Conservation (phyloP, 2,329 filamentous ascomycete species). For the Emericellopsis atlantica region DNA sequence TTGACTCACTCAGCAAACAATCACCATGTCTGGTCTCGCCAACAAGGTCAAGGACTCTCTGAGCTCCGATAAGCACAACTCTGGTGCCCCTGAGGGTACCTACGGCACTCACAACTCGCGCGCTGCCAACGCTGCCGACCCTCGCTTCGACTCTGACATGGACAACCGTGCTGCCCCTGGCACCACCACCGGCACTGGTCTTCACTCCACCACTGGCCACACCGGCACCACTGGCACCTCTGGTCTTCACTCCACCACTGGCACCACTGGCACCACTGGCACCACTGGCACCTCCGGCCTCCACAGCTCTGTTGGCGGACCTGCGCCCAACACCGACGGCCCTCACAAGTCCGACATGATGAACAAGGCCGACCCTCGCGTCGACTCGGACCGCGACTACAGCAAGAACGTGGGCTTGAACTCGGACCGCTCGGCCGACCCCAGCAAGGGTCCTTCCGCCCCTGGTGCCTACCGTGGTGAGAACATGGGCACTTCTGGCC, state of each 20-base stretch:
- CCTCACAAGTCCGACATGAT: slow-evolving; percentile 31
- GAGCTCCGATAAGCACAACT: slow-evolving; percentile 20
- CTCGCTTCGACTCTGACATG: slow-evolving; percentile 36
- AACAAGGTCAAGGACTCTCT: slow-evolving; percentile 49
- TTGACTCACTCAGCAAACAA: slow-evolving; percentile 1
- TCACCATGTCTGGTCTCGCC: slow-evolving; percentile 42
- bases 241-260: slow-evolving; percentile 14
- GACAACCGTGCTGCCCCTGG: slow-evolving; percentile 23
- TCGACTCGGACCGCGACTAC: slow-evolving; percentile 38
- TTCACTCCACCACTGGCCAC: slow-evolving; percentile 9
- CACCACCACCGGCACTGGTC: slow-evolving; percentile 5
- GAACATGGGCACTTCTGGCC: slow-evolving; percentile 3
- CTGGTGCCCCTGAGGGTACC: slow-evolving; percentile 14
- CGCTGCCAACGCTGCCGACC: slow-evolving; percentile 33
- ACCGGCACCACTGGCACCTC: slow-evolving; percentile 21
- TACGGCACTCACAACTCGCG: slow-evolving; percentile 29
- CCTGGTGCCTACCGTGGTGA: not conserved
- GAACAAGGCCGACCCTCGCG: slow-evolving; percentile 41
- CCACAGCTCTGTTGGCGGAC: not conserved
- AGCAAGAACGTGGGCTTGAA: slow-evolving; percentile 19
- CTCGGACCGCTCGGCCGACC: slow-evolving; percentile 7
- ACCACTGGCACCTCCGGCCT: not conserved
- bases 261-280: slow-evolving; percentile 9
- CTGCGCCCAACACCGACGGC: slow-evolving; percentile 16
- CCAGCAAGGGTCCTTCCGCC: slow-evolving; percentile 3